Conservation (phyloP, 1,284 basidiomycete species). For the Tylopilus sp. region DNA sequence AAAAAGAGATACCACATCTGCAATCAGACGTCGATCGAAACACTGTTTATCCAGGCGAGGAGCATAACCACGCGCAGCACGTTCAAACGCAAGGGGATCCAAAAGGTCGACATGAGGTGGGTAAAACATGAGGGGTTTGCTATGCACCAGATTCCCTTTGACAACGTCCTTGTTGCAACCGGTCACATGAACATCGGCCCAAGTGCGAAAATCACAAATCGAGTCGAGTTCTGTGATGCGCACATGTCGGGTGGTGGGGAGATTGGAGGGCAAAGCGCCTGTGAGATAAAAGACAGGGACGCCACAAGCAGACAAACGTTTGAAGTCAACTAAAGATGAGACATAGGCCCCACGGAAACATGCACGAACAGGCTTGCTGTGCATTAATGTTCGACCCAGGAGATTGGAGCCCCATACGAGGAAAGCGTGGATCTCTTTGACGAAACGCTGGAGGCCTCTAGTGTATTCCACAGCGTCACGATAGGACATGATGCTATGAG, state of each 20-base stretch:
- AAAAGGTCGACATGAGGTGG: background rate
- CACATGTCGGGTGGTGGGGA: background rate
- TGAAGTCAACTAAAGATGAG: background rate
- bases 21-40: background rate
- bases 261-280: no score
- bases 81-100: background rate
- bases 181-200: background rate
- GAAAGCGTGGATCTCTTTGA: conserved; percentile 5
- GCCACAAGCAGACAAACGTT: background rate
- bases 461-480: conserved; percentile 8
- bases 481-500: conserved; percentile 6
- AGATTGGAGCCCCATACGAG: background rate
- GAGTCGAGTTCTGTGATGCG: background rate
- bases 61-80: background rate
- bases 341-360: conserved; percentile 7
- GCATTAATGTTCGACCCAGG: background rate
- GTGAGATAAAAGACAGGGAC: conserved; percentile 5
- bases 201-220: background rate
- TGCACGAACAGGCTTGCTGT: background rate
- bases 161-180: background rate
- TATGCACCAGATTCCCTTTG: background rate
- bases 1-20: background rate
- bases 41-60: background rate
- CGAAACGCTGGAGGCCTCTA: background rate
- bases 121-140: background rate